A percentile compares a stretch with the other conserved stretches of the same genome.
These are phyloP conservation scores for Eremochloa ophiuroides DNA, from an alignment of 176 grass and related monocot species.

Conservation along the genomic window DNA sequence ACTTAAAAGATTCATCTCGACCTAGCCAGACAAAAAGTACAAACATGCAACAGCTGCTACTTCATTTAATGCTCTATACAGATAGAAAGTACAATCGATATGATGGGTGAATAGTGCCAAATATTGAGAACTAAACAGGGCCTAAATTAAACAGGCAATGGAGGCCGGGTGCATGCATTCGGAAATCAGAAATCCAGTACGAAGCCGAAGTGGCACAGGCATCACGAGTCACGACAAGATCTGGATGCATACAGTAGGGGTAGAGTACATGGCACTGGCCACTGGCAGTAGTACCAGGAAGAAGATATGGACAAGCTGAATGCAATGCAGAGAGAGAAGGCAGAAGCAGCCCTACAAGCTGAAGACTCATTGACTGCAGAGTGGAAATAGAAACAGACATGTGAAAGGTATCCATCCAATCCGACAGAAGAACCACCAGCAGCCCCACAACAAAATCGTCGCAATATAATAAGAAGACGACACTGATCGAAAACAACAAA, in stretches of 20 bases:
- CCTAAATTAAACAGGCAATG: not conserved
- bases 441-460: not conserved
- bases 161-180: not conserved
- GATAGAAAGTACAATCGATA: too few relatives aligned
- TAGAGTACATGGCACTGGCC: not conserved
- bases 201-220: not conserved
- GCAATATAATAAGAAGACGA: not conserved
- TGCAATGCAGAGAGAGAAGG: too few relatives aligned
- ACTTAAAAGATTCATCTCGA: too few relatives aligned
- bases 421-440: not conserved
- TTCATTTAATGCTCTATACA: too few relatives aligned
- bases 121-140: too few relatives aligned
- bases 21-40: too few relatives aligned
- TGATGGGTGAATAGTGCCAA: too few relatives aligned
- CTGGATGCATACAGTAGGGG: not conserved
- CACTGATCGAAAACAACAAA: not conserved
- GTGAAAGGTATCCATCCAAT: not conserved
- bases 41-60: too few relatives aligned
- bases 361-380: not conserved
- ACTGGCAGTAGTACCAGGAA: not conserved
- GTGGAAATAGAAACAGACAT: not conserved
- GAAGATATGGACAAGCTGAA: not conserved
- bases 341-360: not conserved
- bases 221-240: not conserved
- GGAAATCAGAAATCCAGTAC: not conserved